phyloP scores from a whole-genome alignment of 495 filamentous ascomycete genomes.

The Aspergillus diversus region DNA sequence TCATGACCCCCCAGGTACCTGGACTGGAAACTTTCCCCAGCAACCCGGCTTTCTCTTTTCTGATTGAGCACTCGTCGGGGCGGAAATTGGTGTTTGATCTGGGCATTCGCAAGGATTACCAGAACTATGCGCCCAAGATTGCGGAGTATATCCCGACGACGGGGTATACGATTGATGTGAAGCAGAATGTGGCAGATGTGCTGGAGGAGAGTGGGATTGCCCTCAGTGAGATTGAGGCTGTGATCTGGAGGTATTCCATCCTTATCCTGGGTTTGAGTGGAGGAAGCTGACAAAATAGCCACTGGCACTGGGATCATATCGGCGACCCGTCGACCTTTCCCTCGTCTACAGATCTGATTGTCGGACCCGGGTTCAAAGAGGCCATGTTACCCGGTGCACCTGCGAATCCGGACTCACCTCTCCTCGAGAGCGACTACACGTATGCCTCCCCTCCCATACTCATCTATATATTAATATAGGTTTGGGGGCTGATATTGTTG shows the following conservation, averaged over 20 bases:
- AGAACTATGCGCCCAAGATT: slow-evolving; percentile 16
- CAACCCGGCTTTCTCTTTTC: slow-evolving; percentile 27
- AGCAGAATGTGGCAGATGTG: slow-evolving; percentile 11
- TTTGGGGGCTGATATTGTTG: too few relatives aligned
- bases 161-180: slow-evolving; percentile 5
- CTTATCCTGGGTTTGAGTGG: too few relatives aligned
- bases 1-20: slow-evolving; percentile 28
- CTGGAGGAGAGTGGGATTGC: slow-evolving; percentile 13
- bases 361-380: slow-evolving; percentile 60
- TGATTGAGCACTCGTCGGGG: slow-evolving; percentile 26
- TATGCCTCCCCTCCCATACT: slow-evolving; percentile 28
- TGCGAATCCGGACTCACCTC: slow-evolving; percentile 35
- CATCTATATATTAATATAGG: not conserved
- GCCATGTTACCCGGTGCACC: slow-evolving; percentile 55
- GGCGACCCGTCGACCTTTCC: slow-evolving; percentile 59
- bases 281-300: not conserved
- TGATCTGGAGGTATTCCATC: slow-evolving; percentile 57
- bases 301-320: slow-evolving; percentile 64
- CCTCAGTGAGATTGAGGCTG: slow-evolving; percentile 47
- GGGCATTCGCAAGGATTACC: slow-evolving; percentile 18
- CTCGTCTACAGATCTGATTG: slow-evolving; percentile 51
- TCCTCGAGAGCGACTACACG: slow-evolving; percentile 51
- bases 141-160: slow-evolving; percentile 17
- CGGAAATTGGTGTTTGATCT: slow-evolving; percentile 20
- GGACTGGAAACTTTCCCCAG: slow-evolving; percentile 24